phyloP scores from a whole-genome alignment of 2,329 filamentous ascomycete genomes.

The Neofusicoccum laricinum region DNA sequence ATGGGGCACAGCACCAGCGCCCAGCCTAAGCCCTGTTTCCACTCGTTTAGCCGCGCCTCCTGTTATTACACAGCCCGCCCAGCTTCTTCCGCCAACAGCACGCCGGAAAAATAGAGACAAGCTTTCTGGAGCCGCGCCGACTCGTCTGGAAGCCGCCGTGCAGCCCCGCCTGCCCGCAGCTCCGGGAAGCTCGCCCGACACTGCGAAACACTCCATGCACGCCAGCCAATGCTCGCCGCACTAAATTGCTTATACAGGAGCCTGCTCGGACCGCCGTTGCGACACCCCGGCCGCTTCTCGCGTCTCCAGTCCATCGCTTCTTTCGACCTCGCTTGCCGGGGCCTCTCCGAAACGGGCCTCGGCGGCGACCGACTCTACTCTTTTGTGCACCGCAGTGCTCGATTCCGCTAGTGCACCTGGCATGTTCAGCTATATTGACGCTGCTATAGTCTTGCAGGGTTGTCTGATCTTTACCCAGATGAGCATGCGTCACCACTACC shows the following conservation, averaged over 20 bases:
- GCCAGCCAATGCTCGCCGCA: neutral
- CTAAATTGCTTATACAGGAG: constrained; percentile 2
- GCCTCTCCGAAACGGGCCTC: neutral
- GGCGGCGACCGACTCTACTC: neutral
- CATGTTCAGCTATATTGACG: constrained; percentile 24
- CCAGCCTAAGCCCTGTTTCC: neutral
- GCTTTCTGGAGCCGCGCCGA: neutral
- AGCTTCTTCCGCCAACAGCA: constrained; percentile 4
- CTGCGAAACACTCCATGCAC: neutral
- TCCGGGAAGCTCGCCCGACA: neutral
- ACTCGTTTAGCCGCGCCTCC: constrained; percentile 5
- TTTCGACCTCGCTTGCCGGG: neutral
- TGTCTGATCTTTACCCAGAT: constrained; percentile 1
- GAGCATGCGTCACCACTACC: constrained; percentile 2
- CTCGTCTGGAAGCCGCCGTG: neutral
- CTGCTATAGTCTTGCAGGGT: constrained; percentile 16
- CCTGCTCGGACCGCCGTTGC: constrained; percentile 7
- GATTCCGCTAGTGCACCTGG: neutral
- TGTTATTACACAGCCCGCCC: neutral
- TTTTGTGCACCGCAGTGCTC: neutral
- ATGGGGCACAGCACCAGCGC: neutral
- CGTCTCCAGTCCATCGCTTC: neutral
- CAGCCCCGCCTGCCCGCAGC: neutral
- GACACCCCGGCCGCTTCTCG: neutral
- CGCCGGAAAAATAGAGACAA: neutral